Evolutionary conservation across 805 yeast species (phyloP), one percentile per base, ranked within the genome.

Genomic region (Clavispora vitiphila): DNA sequence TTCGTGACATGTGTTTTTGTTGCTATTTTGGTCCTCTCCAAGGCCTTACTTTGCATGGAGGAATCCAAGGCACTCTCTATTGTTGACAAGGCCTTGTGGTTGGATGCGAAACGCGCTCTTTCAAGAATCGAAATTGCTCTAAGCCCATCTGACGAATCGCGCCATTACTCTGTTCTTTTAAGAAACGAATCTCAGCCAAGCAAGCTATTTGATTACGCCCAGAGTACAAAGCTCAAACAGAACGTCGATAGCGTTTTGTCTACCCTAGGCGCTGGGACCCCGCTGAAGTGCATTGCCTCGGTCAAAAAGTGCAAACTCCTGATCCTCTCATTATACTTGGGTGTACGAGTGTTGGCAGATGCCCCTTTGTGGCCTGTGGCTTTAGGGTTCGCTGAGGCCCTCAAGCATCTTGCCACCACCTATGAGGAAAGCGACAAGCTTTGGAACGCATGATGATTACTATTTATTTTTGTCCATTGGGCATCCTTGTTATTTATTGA

Each of bases 301-400:
- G 42, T 42, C 74, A 19, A 72, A 64, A 48, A 65, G 65, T 38
- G 77, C 78, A 11, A 67, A 75, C 56, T 65, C 78, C 39, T 77
- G 81, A 15, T 68, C 75, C 38, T 74, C 80, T 55, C 81, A 16
- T 61, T 85, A 31, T 80, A 82, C 42, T 61, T 85, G 29, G 95
- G 93, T 31, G 85, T 85, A 10, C 67, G 88, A 51, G 81, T 85
- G 23, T 67, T 85, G 39, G 88, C 89, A 4, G 93, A 85, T 66
- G 90, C 90, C 0, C 93, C 93, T 12, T 83, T 85, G 20, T 85
- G 95, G 95, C 93, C 93, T 0, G 74, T 84, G 38, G 86, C 89
- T 1, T 65, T 85, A 58, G 76, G 82, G 15, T 83, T 84, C 66
- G 91, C 91, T 0, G 91, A 84, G 56, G 89, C 88, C 2, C 67